Base-by-base conservation (phyloP, 495 filamentous ascomycete species). In the Xylaria cubensis region DNA sequence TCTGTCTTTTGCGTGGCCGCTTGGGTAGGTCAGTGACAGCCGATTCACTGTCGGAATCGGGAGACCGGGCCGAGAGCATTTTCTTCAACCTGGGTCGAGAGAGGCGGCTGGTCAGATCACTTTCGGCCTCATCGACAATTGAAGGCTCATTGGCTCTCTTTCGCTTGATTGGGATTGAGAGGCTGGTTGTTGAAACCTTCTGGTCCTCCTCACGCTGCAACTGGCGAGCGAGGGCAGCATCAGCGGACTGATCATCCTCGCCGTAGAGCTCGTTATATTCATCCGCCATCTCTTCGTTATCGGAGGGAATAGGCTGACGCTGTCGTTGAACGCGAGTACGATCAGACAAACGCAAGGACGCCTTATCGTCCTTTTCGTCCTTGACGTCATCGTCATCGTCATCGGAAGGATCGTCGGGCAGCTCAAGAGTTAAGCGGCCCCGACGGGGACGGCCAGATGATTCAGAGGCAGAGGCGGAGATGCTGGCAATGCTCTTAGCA, bases 181-280 rank as follows among this genome's bases (percentile, higher is more conserved):
- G 36, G 32, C 46, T 21, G 48, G 66, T 55, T 46, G 61, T 6
- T 39, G 51, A n/a, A 21, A n/a, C 48, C 36, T 53, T 70, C 42
- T 48, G 64, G 58, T 81, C 75, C 67, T 84, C 81, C 67, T 83
- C 73, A 29, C 78, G 70, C 68, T 83, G 83, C 36, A 84, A 72
- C 13, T 71, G 76, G 42, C 81, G 80, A 41, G 82, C 82, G 5
- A 84, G 63, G 53, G 74, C 65, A n/a, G 80, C 82, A 75, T 80
- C 74, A 19, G 74, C 70, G 13, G 75, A 77, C 26, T 76, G 50
- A 42, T 74, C 75, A 26, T 73, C 34, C 19, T 41, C 75, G 12
- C 79, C 80, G 17, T 80, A 74, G 6, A 73, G 70, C n/a, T 82
- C 80, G 1, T 77, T 74, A 39, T 82, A 80, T 13, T 86, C 84